Conservation (phyloP, 2,329 filamentous ascomycete species). For the Fusarium gaditjirri region DNA sequence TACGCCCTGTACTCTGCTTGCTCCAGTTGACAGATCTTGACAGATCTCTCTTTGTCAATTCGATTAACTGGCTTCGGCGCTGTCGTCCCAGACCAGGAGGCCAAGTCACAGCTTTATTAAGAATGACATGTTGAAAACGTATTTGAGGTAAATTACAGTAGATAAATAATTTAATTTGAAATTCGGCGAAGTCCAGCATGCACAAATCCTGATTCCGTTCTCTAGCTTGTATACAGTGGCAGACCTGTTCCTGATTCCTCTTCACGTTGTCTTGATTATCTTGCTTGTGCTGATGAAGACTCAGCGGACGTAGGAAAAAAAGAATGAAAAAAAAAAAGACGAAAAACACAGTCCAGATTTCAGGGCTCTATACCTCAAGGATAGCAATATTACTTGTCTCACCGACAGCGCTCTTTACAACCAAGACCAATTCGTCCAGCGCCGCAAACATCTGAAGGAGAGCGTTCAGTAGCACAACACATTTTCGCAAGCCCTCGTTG, state of each 20-base stretch:
- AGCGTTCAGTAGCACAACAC: background rate
- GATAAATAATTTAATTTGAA: background rate
- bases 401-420: background rate
- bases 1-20: accelerated
- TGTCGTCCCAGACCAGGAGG: background rate
- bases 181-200: accelerated
- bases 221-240: accelerated
- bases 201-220: accelerated
- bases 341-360: too few species aligned
- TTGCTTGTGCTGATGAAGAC: too few species aligned
- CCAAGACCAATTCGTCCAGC: background rate
- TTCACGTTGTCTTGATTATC: background rate
- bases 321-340: too few species aligned
- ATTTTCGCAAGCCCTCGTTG: background rate
- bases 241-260: accelerated
- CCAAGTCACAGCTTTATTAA: accelerated
- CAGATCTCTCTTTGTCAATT: background rate
- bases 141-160: accelerated
- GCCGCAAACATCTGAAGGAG: background rate
- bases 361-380: too few species aligned
- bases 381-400: background rate
- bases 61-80: background rate
- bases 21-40: background rate
- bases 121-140: accelerated
- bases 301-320: too few species aligned